Percentiles rank a stretch among this genome's conserved stretches.
phyloP scores from a whole-genome alignment of 2,329 filamentous ascomycete species.

The Xylaria hypoxylon region DNA sequence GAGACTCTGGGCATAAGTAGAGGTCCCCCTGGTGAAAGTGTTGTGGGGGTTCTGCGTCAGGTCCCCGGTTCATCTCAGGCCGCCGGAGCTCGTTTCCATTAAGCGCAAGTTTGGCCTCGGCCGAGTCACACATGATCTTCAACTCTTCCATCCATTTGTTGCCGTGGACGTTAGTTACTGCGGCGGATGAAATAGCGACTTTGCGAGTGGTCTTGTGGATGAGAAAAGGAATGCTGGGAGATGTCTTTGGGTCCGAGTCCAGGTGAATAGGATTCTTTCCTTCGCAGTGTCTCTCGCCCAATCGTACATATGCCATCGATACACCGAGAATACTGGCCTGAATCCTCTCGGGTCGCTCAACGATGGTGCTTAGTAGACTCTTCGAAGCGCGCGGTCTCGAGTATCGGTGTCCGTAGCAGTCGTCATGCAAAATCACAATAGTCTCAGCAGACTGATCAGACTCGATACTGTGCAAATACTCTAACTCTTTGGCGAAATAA shows the following conservation, averaged over 20 bases:
- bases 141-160: constrained; percentile 94
- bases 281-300: constrained; percentile 82
- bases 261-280: constrained; percentile 76
- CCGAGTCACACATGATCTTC: constrained; percentile 83
- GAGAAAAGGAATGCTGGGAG: constrained; percentile 78
- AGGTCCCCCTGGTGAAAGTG: constrained; percentile 89
- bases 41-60: constrained; percentile 59
- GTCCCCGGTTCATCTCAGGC: constrained; percentile 68
- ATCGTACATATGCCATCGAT: constrained; percentile 87
- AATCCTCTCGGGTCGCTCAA: constrained; percentile 92
- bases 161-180: constrained; percentile 92
- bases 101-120: constrained; percentile 80
- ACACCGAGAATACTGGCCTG: constrained; percentile 86
- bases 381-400: constrained; percentile 83
- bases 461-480: constrained; percentile 65
- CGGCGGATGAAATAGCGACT: constrained; percentile 77
- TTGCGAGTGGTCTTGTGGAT: constrained; percentile 83
- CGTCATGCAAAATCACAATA: constrained; percentile 88
- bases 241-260: constrained; percentile 63
- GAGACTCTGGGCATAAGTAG: constrained; percentile 87
- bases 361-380: constrained; percentile 79
- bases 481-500: constrained; percentile 77
- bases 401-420: constrained; percentile 93
- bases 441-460: constrained; percentile 66
- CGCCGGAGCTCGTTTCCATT: constrained; percentile 83